phyloP scores from a whole-genome alignment of 345 rosid species.

The Eucalyptus shirleyi region DNA sequence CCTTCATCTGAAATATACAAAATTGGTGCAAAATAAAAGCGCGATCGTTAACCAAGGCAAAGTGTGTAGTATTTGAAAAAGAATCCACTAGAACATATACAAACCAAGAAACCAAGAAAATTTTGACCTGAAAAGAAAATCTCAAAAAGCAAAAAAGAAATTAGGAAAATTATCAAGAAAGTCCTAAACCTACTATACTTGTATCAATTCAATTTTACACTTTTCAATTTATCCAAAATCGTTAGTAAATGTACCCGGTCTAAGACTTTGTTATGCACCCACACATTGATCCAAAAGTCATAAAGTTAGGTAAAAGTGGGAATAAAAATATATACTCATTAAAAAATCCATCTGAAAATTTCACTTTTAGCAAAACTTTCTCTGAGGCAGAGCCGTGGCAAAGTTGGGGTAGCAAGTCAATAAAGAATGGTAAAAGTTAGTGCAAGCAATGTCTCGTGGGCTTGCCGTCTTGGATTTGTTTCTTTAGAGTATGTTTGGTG shows the following conservation, averaged over 20 bases:
- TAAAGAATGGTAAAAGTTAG: not conserved
- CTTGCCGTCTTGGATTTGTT: not conserved
- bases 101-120: too few species aligned
- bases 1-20: too few species aligned
- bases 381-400: not conserved
- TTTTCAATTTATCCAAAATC: not conserved
- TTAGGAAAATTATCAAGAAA: too few species aligned
- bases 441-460: not conserved
- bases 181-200: accelerated
- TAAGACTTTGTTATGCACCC: not conserved
- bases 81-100: too few species aligned
- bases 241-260: not conserved
- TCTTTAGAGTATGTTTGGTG: not conserved
- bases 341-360: not conserved
- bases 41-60: too few species aligned
- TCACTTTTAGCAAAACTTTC: not conserved
- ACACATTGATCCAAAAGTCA: not conserved
- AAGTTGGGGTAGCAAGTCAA: not conserved
- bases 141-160: too few species aligned
- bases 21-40: too few species aligned
- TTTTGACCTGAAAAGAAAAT: too few species aligned
- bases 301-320: not conserved
- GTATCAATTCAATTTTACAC: too few species aligned
- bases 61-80: too few species aligned
- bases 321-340: not conserved